Percentiles rank a stretch among this genome's conserved stretches.
Evolutionary conservation across 108 stramenopile genomes (phyloP).

Genomic region (Epithemia pelagica): DNA sequence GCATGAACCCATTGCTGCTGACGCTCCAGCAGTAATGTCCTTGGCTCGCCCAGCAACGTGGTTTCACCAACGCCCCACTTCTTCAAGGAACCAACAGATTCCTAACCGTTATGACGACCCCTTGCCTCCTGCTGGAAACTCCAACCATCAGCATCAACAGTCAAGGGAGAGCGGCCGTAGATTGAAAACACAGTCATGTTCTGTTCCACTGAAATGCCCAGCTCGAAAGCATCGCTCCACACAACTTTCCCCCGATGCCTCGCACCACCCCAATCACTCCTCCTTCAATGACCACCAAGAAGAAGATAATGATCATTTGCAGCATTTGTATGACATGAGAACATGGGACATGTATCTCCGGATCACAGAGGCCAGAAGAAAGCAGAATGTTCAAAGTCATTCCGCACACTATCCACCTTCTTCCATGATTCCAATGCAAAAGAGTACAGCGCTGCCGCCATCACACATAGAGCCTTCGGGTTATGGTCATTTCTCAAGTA

Average conservation of each 20-base stretch:
- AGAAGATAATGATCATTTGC: constrained; percentile 19
- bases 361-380: constrained; percentile 28
- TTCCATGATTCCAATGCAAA: background rate
- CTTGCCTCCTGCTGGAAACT: background rate
- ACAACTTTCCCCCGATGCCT: background rate
- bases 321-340: constrained; percentile 28
- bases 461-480: background rate
- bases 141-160: background rate
- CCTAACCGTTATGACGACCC: background rate
- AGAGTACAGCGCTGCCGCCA: background rate
- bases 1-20: background rate
- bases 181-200: background rate
- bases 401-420: background rate
- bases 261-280: background rate
- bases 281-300: background rate
- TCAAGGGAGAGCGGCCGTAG: background rate
- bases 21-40: background rate
- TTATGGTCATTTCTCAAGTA: background rate
- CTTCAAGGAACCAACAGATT: background rate
- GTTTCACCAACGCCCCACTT: background rate
- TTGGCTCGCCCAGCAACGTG: background rate
- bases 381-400: background rate
- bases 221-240: background rate
- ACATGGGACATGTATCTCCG: constrained; percentile 45
- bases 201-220: background rate